A percentile compares a stretch with the other conserved stretches of the same genome.
phyloP scores from a whole-genome alignment of 2,329 filamentous ascomycete species.

The Penicillium glabrum region DNA sequence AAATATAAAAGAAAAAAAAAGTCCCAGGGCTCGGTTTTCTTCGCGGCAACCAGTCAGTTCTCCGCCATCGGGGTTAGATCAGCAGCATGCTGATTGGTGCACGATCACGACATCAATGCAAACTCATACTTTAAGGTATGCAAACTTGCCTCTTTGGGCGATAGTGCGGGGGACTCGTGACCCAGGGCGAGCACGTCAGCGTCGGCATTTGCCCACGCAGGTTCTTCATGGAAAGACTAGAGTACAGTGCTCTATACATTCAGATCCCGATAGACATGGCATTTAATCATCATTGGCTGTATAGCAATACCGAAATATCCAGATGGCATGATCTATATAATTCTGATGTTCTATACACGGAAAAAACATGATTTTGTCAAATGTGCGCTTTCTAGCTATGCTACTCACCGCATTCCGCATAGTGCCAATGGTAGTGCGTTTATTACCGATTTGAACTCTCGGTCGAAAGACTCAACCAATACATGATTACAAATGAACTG shows the following conservation, averaged over 20 bases:
- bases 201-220: constrained; percentile 22
- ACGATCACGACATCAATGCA: constrained; percentile 49
- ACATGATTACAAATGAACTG: neutral
- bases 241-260: neutral
- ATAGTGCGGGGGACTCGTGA: constrained; percentile 33
- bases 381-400: neutral
- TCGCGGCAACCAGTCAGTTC: constrained; percentile 19
- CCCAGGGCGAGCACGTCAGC: constrained; percentile 29
- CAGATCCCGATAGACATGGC: neutral
- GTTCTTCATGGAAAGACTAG: neutral
- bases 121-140: constrained; percentile 20
- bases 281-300: neutral
- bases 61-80: constrained; percentile 41
- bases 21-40: constrained; percentile 16
- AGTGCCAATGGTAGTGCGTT: constrained; percentile 15
- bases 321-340: neutral
- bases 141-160: constrained; percentile 32
- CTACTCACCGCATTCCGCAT: neutral
- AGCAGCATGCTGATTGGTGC: constrained; percentile 38
- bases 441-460: constrained; percentile 14
- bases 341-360: neutral
- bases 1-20: constrained; percentile 21
- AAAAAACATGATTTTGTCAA: neutral
- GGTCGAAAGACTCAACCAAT: neutral
- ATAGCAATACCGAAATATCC: neutral